Evolutionary conservation across 2,329 filamentous ascomycete species (phyloP), one percentile per base, ranked within the genome.

Genomic region (Capronia coronata): DNA sequence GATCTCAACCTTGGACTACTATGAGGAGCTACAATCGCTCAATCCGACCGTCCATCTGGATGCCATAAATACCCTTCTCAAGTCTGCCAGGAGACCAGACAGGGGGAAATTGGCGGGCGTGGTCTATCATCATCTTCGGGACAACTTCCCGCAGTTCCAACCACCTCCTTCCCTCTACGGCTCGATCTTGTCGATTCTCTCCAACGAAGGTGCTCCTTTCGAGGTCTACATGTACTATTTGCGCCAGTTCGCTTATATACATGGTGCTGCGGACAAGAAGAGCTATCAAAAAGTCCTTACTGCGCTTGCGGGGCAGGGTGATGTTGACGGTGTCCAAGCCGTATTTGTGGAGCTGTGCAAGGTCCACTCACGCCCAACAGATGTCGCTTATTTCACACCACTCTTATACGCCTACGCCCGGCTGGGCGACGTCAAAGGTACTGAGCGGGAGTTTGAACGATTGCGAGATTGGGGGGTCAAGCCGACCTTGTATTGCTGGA

Each of bases 381-480:
- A 60, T 38, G 54, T 61, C 13, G 62, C 51, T 35, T 54, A 67
- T n/a, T 48, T 71, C 25, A 62, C 73, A n/a, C 78, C 80, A 39
- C 70, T 89, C 2, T 71, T 94, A 34, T 80, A 85, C 56, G 84
- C 83, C 0, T 80, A 91, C 67, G 83, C 87, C 1, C 77, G 79
- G 49, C 72, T 79, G 43, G 85, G 82, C 2, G 80, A 94, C 57
- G 65, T 84, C 0, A 62, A 70, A 2, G 72, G 78, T 43, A 79
- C 83, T 0, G 68, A 77, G 43, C 65, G 71, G 16, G 76, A 83
- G 29, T 84, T 96, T 53, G 63, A 79, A 40, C 71, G 75, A n/a
- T 79, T 93, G 19, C 59, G 68, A 5, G 71, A 79, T 43, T 83
- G 82, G 60, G 67, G 71, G 1, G 59, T 84, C 13, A 57, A 70